Evolutionary conservation across 1,284 basidiomycete species (phyloP).

Genomic region (Porphyrellus sp.): DNA sequence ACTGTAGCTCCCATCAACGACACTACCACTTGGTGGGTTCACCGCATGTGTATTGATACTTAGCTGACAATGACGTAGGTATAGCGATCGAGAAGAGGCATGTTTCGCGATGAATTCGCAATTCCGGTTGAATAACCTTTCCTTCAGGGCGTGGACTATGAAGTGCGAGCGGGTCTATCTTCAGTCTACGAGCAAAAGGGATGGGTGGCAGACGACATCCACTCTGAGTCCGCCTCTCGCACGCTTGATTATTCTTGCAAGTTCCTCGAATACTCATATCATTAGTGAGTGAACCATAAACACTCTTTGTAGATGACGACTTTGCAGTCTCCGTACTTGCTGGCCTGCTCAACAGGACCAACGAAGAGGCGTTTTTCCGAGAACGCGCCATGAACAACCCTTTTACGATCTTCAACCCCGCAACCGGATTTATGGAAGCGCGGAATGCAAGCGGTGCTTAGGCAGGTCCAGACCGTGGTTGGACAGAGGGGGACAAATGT

Average conservation of each 20-base stretch:
- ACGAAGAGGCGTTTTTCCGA: constrained; percentile 51
- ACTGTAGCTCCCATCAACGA: constrained; percentile 67
- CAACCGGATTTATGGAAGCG: constrained; percentile 81
- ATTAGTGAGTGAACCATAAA: not conserved
- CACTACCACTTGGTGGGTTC: constrained; percentile 48
- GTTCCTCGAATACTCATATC: constrained; percentile 1
- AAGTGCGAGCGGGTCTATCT: constrained; percentile 76
- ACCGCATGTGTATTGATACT: not conserved
- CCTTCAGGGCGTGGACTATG: constrained; percentile 67
- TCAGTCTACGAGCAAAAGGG: constrained; percentile 65
- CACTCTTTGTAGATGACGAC: constrained; percentile 65
- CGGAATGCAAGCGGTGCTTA: constrained; percentile 65
- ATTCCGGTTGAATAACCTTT: constrained; percentile 3
- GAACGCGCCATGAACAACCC: constrained; percentile 55
- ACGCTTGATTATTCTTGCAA: constrained; percentile 80
- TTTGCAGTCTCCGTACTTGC: constrained; percentile 69
- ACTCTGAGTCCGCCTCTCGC: constrained; percentile 74
- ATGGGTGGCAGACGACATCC: constrained; percentile 78
- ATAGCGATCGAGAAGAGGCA: constrained; percentile 73
- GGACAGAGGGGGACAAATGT: constrained; percentile 86
- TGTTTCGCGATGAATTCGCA: not conserved
- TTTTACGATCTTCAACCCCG: constrained; percentile 68
- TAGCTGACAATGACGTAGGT: constrained; percentile 41
- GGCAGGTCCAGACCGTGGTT: constrained; percentile 69
- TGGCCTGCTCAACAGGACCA: constrained; percentile 45